Conservation (phyloP, 352 stramenopile species). For the Pythium rhizo-oryzae region DNA sequence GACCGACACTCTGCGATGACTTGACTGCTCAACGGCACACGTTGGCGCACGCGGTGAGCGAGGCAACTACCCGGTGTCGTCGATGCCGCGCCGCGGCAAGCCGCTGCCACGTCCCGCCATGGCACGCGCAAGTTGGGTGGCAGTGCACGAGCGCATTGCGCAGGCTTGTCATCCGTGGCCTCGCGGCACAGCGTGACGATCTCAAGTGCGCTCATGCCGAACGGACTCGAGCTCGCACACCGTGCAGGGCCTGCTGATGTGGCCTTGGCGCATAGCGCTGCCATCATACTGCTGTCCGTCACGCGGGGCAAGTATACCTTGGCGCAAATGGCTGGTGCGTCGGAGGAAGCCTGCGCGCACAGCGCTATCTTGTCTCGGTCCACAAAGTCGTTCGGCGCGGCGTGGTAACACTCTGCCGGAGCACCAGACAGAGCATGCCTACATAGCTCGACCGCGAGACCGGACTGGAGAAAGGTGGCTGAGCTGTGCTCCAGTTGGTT, state of each 20-base stretch:
- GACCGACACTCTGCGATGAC: conserved; percentile 40
- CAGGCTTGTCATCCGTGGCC: conserved; percentile 35
- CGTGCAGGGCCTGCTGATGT: neutral
- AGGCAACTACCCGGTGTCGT: conserved; percentile 51
- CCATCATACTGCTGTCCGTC: neutral
- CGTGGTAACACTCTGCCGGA: conserved; percentile 37
- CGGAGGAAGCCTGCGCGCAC: conserved; percentile 40
- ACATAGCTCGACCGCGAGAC: conserved; percentile 15
- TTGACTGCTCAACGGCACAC: conserved; percentile 15
- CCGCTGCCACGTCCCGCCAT: conserved; percentile 34
- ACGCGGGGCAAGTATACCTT: conserved; percentile 18
- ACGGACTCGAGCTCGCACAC: conserved; percentile 37
- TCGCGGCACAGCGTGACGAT: conserved; percentile 44
- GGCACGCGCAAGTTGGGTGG: conserved; percentile 33
- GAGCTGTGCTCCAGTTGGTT: conserved; percentile 24
- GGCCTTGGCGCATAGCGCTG: conserved; percentile 17
- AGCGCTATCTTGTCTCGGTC: conserved; percentile 42
- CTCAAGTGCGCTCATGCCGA: conserved; percentile 40
- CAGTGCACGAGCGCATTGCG: conserved; percentile 41
- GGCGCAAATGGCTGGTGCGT: conserved; percentile 42
- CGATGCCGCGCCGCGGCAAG: conserved; percentile 38
- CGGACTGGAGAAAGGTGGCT: conserved; percentile 1
- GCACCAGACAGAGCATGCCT: neutral
- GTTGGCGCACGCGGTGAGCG: conserved; percentile 36
- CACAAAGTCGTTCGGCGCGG: conserved; percentile 36